Conservation (phyloP, 345 rosid species). For the Boechera retrofracta region DNA sequence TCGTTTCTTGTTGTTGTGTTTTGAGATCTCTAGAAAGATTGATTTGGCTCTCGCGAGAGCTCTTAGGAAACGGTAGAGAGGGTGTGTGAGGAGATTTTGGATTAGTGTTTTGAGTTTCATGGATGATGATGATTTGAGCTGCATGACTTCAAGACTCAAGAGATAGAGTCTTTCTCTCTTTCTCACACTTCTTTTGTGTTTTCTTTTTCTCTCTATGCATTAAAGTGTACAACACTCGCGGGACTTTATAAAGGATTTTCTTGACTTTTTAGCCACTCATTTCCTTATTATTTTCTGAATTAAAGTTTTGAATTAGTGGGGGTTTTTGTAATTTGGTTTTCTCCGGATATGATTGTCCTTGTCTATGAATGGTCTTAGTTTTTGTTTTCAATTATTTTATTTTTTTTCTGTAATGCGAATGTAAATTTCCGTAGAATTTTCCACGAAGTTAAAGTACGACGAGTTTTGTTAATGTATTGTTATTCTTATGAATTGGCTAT, state of each 20-base stretch:
- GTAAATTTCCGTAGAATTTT: conserved; percentile 25
- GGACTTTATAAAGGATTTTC: conserved; percentile 54
- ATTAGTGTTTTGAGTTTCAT: conserved; percentile 69
- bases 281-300: conserved; percentile 12
- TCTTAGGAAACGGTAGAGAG: conserved; percentile 59
- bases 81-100: conserved; percentile 66
- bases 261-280: conserved; percentile 46
- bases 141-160: conserved; percentile 32
- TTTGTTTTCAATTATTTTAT: neutral
- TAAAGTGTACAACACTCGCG: conserved; percentile 43
- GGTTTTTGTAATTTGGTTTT: conserved; percentile 30
- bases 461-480: neutral
- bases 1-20: conserved; percentile 45
- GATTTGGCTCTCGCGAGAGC: conserved; percentile 69
- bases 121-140: conserved; percentile 50
- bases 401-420: neutral
- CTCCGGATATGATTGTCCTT: neutral
- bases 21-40: conserved; percentile 51
- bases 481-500: neutral
- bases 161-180: conserved; percentile 34
- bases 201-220: conserved; percentile 14
- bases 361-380: neutral
- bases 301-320: conserved; percentile 27
- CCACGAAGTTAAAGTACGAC: conserved; percentile 6
- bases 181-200: conserved; percentile 38